Evolutionary conservation across 257 asterid species (phyloP).

Genomic region (Solanum ossicruentum): DNA sequence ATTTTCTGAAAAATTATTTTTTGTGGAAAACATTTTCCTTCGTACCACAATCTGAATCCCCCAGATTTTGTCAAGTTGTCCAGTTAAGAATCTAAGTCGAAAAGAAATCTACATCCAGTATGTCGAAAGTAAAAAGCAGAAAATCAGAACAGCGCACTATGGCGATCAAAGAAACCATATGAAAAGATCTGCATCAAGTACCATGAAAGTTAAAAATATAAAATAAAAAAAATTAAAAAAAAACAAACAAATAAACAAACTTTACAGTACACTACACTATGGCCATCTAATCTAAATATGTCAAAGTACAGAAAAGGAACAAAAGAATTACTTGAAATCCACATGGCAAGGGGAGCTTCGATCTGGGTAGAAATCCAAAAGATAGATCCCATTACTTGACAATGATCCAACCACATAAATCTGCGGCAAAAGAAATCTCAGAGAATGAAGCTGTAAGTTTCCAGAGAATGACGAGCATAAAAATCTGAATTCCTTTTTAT

Average conservation of each 20-base stretch:
- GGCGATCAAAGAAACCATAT: not conserved
- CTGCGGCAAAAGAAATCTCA: slow-evolving; percentile 27
- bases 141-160: not conserved
- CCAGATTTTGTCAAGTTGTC: not conserved
- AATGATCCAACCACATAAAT: slow-evolving; percentile 72
- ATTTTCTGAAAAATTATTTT: not conserved
- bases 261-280: not conserved
- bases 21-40: too few relatives aligned
- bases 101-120: not conserved
- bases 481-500: too few relatives aligned
- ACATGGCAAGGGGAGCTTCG: slow-evolving; percentile 66
- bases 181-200: not conserved
- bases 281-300: not conserved
- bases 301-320: not conserved
- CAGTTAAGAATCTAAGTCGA: not conserved
- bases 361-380: slow-evolving; percentile 86
- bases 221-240: too few relatives aligned
- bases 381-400: slow-evolving; percentile 57
- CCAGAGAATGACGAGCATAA: too few relatives aligned
- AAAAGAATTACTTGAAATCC: slow-evolving; percentile 38
- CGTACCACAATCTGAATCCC: not conserved
- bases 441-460: too few relatives aligned
- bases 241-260: not conserved
- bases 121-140: not conserved
- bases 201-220: not conserved